Base-by-base conservation (phyloP, 176 grass and related monocot species). In the Elaeis guineensis region DNA sequence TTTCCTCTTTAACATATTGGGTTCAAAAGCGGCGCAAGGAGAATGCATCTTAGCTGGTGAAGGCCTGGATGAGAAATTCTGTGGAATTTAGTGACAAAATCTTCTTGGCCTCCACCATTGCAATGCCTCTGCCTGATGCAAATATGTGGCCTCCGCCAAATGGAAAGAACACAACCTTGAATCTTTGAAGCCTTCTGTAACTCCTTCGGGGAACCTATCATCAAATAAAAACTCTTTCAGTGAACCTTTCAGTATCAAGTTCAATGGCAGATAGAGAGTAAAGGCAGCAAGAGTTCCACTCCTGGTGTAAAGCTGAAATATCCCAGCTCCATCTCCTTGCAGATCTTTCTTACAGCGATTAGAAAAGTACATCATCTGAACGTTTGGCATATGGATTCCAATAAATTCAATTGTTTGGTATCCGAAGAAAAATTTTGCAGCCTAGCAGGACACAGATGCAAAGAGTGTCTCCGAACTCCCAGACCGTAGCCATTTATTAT, bases 91-190 rank as follows among this genome's bases (percentile, higher is more conserved):
- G 3, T 9, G 2, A 2, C 23, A 23, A 12, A 19, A 5, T 19
- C 17, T 21, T 56, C 54, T 57, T 24, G 3, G 55, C 8, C 21
- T 57, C 55, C 7, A 57, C 3, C 55, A 24, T 21, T 1, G 85
- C 79, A 9, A 83, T 80, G 59, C 28, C 77, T 88, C 62, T 88
- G 79, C 0, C 85, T 80, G 9, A 88, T 83, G 64, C 85, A 88
- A 39, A 21, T 35, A 3, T 75, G 62, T 16, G 79, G 79, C 85
- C 85, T n/a, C 57, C 49, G 15, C 85, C 65, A 66, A 88, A 83
- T 9, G 79, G 79, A 48, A 83, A 59, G 75, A 79, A 80, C 0
- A 66, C 75, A 26, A 5, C 60, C 49, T 2, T 65, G 49, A 54
- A 72, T 25, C 4, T 44, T 71, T 19, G 75, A 64, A 3, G 85